Evolutionary conservation across 148 eudicot genomes (phyloP).

Genomic region (Chenopodium album): DNA sequence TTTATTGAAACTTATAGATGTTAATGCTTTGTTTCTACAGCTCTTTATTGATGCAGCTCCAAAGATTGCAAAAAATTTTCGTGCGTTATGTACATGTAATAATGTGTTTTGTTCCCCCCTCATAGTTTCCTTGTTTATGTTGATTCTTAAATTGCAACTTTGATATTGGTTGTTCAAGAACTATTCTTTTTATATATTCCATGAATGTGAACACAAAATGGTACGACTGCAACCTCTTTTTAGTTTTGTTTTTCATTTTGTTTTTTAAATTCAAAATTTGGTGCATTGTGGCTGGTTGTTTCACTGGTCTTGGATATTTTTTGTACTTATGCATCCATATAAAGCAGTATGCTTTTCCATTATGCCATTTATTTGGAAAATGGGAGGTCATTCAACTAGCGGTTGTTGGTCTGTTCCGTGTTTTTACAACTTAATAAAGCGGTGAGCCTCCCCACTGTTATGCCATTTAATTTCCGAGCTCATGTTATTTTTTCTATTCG

Average conservation of each 20-base stretch:
- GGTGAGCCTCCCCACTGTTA: constrained; percentile 11
- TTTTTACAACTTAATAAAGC: background rate
- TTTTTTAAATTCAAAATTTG: background rate
- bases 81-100: constrained; percentile 91
- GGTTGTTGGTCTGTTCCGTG: background rate
- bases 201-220: background rate
- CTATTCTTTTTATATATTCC: background rate
- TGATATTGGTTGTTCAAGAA: background rate
- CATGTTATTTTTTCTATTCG: too few species aligned
- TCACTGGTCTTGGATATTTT: background rate
- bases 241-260: background rate
- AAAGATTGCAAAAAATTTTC: constrained; percentile 83
- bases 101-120: background rate
- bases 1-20: background rate
- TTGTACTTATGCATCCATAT: constrained; percentile 8
- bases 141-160: background rate
- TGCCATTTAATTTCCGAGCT: constrained; percentile 5
- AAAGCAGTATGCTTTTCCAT: background rate
- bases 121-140: background rate
- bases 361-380: constrained; percentile 6
- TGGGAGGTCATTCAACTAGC: constrained; percentile 10
- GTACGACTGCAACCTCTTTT: background rate
- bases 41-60: constrained; percentile 79
- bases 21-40: constrained; percentile 35
- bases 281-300: constrained; percentile 10